These are phyloP conservation scores for Falciphora oryzae DNA, from an alignment of 2,329 filamentous ascomycete genomes.

Conservation along the genomic window DNA sequence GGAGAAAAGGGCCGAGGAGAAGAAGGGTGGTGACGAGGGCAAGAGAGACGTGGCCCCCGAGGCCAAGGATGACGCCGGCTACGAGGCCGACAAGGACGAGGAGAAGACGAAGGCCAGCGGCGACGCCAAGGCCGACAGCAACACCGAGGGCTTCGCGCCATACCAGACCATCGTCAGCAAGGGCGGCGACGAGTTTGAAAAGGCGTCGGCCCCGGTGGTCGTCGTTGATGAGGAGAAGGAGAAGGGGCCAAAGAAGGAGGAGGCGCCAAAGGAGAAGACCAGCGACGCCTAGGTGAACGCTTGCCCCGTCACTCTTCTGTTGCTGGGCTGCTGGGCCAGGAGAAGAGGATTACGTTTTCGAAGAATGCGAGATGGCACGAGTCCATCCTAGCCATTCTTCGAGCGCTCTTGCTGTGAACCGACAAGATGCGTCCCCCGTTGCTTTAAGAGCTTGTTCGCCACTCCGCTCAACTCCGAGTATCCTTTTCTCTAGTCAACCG, in stretches of 20 bases:
- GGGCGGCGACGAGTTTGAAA: conserved; percentile 25
- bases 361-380: too few species aligned
- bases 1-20: conserved; percentile 20
- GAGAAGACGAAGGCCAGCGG: conserved; percentile 19
- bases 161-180: conserved; percentile 23
- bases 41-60: conserved; percentile 14
- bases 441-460: not conserved
- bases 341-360: not conserved
- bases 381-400: too few species aligned
- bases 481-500: not conserved
- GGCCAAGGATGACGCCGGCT: conserved; percentile 27
- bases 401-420: too few species aligned
- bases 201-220: conserved; percentile 20
- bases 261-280: not conserved
- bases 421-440: not conserved
- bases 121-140: conserved; percentile 15
- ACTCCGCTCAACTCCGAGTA: not conserved
- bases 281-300: not conserved
- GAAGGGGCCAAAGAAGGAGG: too few species aligned
- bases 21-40: conserved; percentile 14
- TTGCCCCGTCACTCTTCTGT: not conserved
- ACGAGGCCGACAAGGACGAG: conserved; percentile 12
- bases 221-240: not conserved
- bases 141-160: conserved; percentile 15
- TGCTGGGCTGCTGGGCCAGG: too few species aligned